A percentile compares a stretch with the other conserved stretches of the same genome.
Evolutionary conservation across 2,329 filamentous ascomycete genomes (phyloP).

Genomic region (Fusarium sp.): DNA sequence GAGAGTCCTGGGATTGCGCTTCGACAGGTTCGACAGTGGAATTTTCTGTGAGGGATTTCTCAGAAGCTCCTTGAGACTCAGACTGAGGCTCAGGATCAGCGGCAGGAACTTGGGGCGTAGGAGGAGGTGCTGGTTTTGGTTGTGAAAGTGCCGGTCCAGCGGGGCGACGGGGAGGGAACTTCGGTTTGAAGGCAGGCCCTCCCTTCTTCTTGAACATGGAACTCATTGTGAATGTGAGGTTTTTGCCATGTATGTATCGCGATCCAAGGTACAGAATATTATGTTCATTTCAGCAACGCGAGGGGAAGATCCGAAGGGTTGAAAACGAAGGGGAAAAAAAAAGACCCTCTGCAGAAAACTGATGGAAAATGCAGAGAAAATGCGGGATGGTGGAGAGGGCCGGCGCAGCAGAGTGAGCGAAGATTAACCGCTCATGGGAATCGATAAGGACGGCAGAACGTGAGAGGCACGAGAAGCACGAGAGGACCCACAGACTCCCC

Average conservation of each 20-base stretch:
- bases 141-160: slow-evolving; percentile 50
- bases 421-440: slow-evolving; percentile 48
- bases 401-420: slow-evolving; percentile 41
- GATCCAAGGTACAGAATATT: slow-evolving; percentile 13
- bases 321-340: slow-evolving; percentile 26
- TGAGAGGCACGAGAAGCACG: background rate
- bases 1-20: slow-evolving; percentile 19
- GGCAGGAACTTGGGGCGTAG: slow-evolving; percentile 20
- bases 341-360: slow-evolving; percentile 36
- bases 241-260: slow-evolving; percentile 25
- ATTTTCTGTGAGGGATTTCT: slow-evolving; percentile 4
- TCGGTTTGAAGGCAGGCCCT: slow-evolving; percentile 72
- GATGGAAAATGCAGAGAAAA: slow-evolving; percentile 42
- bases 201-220: slow-evolving; percentile 73
- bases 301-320: slow-evolving; percentile 9
- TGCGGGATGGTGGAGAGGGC: slow-evolving; percentile 41
- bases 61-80: slow-evolving; percentile 4
- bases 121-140: slow-evolving; percentile 32
- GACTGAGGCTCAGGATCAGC: slow-evolving; percentile 24
- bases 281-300: slow-evolving; percentile 29
- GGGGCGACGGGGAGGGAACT: slow-evolving; percentile 64
- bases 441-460: slow-evolving; percentile 44
- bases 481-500: slow-evolving; percentile 3
- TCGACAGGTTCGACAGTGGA: slow-evolving; percentile 2
- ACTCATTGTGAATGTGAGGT: slow-evolving; percentile 59